Conservation (phyloP, 1,284 basidiomycete species). For the Sanghuangporus weigelae region DNA sequence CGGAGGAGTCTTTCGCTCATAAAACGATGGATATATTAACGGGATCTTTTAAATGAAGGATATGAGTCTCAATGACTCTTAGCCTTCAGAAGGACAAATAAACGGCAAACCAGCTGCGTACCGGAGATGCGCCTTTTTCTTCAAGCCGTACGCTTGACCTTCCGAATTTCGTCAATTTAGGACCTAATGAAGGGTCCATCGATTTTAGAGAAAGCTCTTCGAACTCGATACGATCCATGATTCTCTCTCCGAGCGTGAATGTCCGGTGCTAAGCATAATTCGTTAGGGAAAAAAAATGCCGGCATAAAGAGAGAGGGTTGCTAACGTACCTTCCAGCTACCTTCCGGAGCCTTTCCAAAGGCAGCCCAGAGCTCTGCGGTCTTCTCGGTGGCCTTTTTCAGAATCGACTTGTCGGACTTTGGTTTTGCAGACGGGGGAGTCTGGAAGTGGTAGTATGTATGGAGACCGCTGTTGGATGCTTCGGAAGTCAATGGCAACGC, state of each 20-base stretch:
- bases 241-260: conserved; percentile 57
- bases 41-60: conserved; percentile 45
- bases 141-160: conserved; percentile 20
- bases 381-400: conserved; percentile 37
- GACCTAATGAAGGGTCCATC: conserved; percentile 62
- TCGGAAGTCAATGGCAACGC: conserved; percentile 17
- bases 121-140: conserved; percentile 7
- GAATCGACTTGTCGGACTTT: conserved; percentile 13
- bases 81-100: not conserved
- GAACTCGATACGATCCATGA: conserved; percentile 67
- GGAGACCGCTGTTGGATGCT: conserved; percentile 4
- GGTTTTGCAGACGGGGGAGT: conserved; percentile 6
- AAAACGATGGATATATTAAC: conserved; percentile 56
- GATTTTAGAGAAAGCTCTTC: conserved; percentile 69
- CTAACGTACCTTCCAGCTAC: conserved; percentile 59
- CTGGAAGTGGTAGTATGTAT: conserved; percentile 19
- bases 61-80: conserved; percentile 20
- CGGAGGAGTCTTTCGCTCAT: conserved; percentile 38
- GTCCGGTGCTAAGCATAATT: conserved; percentile 23
- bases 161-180: conserved; percentile 27
- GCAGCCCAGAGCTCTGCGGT: conserved; percentile 52
- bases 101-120: not conserved
- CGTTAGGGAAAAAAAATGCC: conserved; percentile 1
- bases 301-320: not conserved
- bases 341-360: conserved; percentile 57